Evolutionary conservation across 2,329 filamentous ascomycete genomes (phyloP).

Genomic region (Penicillium sp.): DNA sequence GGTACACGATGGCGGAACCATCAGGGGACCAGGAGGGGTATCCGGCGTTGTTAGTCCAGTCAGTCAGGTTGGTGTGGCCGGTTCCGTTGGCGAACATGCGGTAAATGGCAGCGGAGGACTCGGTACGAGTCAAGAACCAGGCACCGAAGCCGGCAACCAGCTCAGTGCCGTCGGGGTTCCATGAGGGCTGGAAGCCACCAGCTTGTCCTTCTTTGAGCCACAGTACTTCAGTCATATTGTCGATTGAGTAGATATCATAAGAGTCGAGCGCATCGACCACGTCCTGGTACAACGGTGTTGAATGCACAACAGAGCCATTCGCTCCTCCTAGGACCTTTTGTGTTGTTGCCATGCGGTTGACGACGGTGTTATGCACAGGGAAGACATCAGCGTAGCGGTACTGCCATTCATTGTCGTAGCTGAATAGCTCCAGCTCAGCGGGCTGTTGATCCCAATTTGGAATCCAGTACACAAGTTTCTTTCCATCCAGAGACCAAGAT

Average conservation of each 20-base stretch:
- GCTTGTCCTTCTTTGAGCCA: conserved; percentile 29
- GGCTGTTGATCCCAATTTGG: conserved; percentile 31
- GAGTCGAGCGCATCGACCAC: conserved; percentile 27
- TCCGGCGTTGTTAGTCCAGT: conserved; percentile 4
- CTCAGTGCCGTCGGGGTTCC: conserved; percentile 37
- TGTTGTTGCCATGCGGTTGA: conserved; percentile 35
- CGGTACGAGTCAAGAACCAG: conserved; percentile 9
- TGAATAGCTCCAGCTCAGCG: conserved; percentile 39
- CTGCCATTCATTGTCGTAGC: conserved; percentile 43
- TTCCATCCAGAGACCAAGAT: conserved; percentile 38
- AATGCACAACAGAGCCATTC: conserved; percentile 31
- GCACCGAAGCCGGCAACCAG: conserved; percentile 19
- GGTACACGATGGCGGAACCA: conserved; percentile 22
- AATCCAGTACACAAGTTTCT: conserved; percentile 25
- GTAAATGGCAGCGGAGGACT: not conserved
- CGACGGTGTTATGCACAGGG: conserved; percentile 28
- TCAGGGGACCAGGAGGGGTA: conserved; percentile 16
- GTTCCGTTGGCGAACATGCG: conserved; percentile 4
- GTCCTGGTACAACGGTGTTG: conserved; percentile 29
- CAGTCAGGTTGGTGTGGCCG: not conserved
- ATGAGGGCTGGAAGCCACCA: conserved; percentile 46
- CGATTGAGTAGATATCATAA: conserved; percentile 11
- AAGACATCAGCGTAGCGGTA: conserved; percentile 48
- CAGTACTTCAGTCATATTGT: conserved; percentile 14
- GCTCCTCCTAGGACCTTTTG: conserved; percentile 44